phyloP scores from a whole-genome alignment of 495 filamentous ascomycete species.

The Penicillium taxi region DNA sequence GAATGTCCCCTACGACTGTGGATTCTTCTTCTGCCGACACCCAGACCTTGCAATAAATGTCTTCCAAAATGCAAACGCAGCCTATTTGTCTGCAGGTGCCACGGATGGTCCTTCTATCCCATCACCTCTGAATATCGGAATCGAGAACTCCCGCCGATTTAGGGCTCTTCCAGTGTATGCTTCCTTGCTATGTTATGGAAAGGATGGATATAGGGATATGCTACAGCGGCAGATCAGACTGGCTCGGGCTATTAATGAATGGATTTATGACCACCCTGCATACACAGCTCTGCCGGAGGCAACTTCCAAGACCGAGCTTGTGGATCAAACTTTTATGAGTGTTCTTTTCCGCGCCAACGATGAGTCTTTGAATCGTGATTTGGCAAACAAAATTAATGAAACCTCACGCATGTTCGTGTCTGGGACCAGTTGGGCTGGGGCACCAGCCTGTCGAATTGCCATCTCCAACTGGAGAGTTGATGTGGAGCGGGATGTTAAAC shows the following conservation, averaged over 20 bases:
- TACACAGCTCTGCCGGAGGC: conserved; percentile 60
- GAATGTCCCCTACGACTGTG: conserved; percentile 95
- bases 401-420: conserved; percentile 73
- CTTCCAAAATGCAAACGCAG: conserved; percentile 79
- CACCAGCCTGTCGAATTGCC: conserved; percentile 68
- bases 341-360: conserved; percentile 76
- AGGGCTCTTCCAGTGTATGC: conserved; percentile 84
- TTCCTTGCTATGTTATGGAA: conserved; percentile 66
- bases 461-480: conserved; percentile 70
- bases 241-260: conserved; percentile 57
- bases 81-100: conserved; percentile 55
- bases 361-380: conserved; percentile 50
- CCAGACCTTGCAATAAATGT: conserved; percentile 48
- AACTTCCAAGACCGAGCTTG: conserved; percentile 23
- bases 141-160: conserved; percentile 90
- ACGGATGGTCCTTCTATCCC: conserved; percentile 44
- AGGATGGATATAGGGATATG: conserved; percentile 60
- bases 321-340: conserved; percentile 58
- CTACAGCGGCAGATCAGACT: conserved; percentile 63
- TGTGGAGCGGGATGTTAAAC: conserved; percentile 27
- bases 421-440: conserved; percentile 67
- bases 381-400: conserved; percentile 65
- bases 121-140: conserved; percentile 77
- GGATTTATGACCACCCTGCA: conserved; percentile 46
- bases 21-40: conserved; percentile 74